Percentiles rank a stretch among this genome's conserved stretches.
Conservation (phyloP, 2,329 filamentous ascomycete species). For the Zelopaecilomyces penicillatus region DNA sequence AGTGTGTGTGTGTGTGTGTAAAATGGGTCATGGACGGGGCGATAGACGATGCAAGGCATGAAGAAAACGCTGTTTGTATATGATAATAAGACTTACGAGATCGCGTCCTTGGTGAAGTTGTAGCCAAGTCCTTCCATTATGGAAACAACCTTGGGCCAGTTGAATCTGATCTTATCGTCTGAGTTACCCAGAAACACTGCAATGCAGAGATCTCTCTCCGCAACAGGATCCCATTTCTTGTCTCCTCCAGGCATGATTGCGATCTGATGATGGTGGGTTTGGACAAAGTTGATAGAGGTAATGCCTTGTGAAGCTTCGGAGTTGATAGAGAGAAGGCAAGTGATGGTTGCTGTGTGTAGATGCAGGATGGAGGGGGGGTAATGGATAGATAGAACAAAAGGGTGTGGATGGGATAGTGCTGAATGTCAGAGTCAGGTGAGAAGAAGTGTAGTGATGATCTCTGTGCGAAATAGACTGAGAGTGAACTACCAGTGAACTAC, state of each 20-base stretch:
- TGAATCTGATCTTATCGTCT: slow-evolving; percentile 19
- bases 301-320: no score
- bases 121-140: slow-evolving; percentile 27
- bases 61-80: neutral
- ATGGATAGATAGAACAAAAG: no score
- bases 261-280: neutral
- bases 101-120: slow-evolving; percentile 29
- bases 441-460: no score
- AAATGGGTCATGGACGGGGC: neutral
- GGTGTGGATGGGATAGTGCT: no score
- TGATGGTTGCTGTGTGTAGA: no score
- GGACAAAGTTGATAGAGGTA: no score
- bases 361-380: no score
- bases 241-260: slow-evolving; percentile 18
- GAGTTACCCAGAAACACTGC: slow-evolving; percentile 23
- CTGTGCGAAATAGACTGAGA: no score
- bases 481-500: no score
- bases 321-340: no score
- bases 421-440: no score
- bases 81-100: slow-evolving; percentile 22
- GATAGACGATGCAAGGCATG: neutral
- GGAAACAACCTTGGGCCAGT: slow-evolving; percentile 24
- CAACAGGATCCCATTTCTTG: slow-evolving; percentile 29
- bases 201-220: slow-evolving; percentile 32
- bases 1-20: neutral